Conservation (phyloP, 257 asterid genomes). For the Scutellaria baicalensis region DNA sequence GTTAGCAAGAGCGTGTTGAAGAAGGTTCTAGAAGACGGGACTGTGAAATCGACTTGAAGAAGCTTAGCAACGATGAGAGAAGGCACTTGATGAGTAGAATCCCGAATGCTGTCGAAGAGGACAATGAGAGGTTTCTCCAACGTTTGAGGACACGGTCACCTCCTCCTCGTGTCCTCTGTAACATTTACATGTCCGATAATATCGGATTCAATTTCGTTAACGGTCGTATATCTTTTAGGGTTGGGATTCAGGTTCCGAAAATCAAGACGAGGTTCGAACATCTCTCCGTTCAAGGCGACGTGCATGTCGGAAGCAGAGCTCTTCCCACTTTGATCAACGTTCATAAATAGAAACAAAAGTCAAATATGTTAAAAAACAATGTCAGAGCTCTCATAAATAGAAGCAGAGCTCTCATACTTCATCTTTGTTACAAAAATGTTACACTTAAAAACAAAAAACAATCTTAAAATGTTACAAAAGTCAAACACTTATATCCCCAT, state of each 20-base stretch:
- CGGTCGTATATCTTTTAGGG: conserved; percentile 24
- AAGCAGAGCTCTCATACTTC: no score
- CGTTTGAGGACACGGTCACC: conserved; percentile 7
- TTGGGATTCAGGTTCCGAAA: conserved; percentile 22
- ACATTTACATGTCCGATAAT: no score
- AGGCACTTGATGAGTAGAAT: conserved; percentile 12
- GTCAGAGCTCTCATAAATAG: no score
- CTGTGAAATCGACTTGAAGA: conserved; percentile 18
- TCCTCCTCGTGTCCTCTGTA: no score
- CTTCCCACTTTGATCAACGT: conserved; percentile 28
- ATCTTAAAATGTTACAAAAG: no score
- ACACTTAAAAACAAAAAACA: no score
- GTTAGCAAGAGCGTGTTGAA: conserved; percentile 13
- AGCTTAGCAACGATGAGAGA: conserved; percentile 16
- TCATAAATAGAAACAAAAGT: no score
- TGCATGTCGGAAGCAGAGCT: conserved; percentile 29
- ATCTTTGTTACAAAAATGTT: no score
- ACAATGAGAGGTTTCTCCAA: conserved; percentile 30
- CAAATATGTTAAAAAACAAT: no score
- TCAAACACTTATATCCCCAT: no score
- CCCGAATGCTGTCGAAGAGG: conserved; percentile 20
- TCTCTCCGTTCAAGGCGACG: conserved; percentile 29
- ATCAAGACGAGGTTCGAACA: conserved; percentile 31
- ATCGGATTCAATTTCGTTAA: no score
- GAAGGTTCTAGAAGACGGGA: conserved; percentile 21